phyloP scores from a whole-genome alignment of 352 stramenopile species.

The Phytophthora multivora region DNA sequence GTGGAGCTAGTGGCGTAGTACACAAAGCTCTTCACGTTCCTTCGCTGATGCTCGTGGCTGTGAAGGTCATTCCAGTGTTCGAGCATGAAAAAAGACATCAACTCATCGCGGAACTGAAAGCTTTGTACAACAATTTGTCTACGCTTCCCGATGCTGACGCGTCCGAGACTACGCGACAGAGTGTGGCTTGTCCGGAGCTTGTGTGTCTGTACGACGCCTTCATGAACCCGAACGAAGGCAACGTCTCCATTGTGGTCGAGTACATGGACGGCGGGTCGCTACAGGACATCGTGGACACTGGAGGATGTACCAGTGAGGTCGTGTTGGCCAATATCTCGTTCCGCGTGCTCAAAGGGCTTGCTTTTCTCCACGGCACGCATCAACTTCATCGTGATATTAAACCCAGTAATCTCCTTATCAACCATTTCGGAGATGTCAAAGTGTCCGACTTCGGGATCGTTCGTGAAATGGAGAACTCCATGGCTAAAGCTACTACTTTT shows the following conservation, averaged over 20 bases:
- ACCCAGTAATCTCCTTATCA: conserved; percentile 94
- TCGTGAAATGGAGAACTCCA: conserved; percentile 85
- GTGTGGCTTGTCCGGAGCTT: conserved; percentile 76
- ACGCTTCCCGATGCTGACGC: conserved; percentile 63
- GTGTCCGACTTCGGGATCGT: conserved; percentile 88
- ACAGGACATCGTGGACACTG: conserved; percentile 92
- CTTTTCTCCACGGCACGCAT: conserved; percentile 90
- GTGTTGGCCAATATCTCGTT: conserved; percentile 91
- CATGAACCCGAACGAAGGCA: conserved; percentile 91
- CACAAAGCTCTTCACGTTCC: conserved; percentile 91
- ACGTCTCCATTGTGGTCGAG: conserved; percentile 95
- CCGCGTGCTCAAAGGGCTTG: conserved; percentile 85
- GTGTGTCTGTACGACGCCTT: conserved; percentile 95
- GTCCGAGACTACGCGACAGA: conserved; percentile 33
- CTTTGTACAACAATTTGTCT: conserved; percentile 87
- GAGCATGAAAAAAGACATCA: conserved; percentile 90
- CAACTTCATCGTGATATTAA: conserved; percentile 96
- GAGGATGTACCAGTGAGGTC: conserved; percentile 84
- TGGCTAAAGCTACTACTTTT: conserved; percentile 90
- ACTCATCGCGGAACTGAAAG: conserved; percentile 86
- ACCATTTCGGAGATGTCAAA: conserved; percentile 91
- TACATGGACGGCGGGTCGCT: conserved; percentile 96
- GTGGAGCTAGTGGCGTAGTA: conserved; percentile 88
- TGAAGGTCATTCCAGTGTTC: conserved; percentile 92
- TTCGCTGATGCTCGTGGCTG: conserved; percentile 86